Evolutionary conservation across 345 rosid genomes (phyloP).

Genomic region (Populus tremula): DNA sequence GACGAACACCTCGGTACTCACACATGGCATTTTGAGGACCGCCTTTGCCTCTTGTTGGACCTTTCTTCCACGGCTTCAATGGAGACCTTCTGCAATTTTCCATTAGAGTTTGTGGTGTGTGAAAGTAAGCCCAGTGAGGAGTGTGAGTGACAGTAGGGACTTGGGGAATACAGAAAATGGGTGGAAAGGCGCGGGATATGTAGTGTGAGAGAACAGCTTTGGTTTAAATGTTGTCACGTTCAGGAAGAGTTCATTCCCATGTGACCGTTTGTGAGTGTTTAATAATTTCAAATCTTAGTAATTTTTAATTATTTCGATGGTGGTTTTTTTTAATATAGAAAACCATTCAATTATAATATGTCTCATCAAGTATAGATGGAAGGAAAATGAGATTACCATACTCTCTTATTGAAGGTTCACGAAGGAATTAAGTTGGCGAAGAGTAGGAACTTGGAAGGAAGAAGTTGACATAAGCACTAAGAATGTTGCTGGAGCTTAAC

Average conservation of each 20-base stretch:
- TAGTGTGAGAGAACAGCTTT: constrained; percentile 30
- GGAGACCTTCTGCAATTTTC: constrained; percentile 49
- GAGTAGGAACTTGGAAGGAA: no score
- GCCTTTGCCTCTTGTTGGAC: constrained; percentile 89
- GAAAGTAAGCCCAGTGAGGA: background rate
- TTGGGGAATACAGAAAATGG: constrained; percentile 2
- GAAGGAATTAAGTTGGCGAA: background rate
- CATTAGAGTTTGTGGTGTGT: background rate
- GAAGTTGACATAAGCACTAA: no score
- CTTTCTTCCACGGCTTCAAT: constrained; percentile 83
- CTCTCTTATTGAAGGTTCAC: background rate
- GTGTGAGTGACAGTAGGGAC: constrained; percentile 11
- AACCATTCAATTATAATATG: background rate
- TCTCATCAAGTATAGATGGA: background rate
- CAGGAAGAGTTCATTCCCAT: constrained; percentile 28
- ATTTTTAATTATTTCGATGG: background rate
- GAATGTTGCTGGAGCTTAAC: background rate
- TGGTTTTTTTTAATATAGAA: background rate
- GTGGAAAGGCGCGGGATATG: constrained; percentile 44
- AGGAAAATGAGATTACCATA: background rate
- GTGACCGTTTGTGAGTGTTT: constrained; percentile 48
- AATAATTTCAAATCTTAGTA: constrained; percentile 9
- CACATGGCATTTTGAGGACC: constrained; percentile 88
- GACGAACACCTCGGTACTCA: constrained; percentile 83
- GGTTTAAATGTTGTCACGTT: constrained; percentile 67